Conservation (phyloP, 345 rosid species). For the Clausena lansium region DNA sequence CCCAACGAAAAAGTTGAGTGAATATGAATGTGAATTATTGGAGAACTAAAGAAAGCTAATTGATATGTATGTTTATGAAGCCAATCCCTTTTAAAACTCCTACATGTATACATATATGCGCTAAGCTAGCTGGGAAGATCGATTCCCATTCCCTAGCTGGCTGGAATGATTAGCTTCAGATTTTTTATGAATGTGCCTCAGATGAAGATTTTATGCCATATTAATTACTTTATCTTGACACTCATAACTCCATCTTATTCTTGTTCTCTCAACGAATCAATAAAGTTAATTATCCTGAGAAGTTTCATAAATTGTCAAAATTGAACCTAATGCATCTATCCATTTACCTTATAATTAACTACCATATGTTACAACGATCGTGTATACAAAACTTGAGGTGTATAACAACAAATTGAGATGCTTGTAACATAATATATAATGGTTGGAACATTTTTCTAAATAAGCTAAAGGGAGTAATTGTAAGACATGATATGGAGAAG, state of each 20-base stretch:
- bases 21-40: not conserved
- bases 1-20: not conserved
- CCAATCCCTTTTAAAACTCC: not conserved
- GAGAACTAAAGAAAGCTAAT: not conserved
- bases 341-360: too few species aligned
- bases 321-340: not conserved
- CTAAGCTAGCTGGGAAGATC: constrained; percentile 11
- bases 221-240: not conserved
- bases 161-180: not conserved
- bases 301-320: not conserved
- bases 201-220: not conserved
- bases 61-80: not conserved
- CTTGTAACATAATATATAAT: too few species aligned
- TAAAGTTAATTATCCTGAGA: not conserved
- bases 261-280: constrained; percentile 1
- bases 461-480: not conserved
- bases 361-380: too few species aligned
- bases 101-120: too few species aligned
- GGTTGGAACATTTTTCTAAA: not conserved
- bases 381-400: too few species aligned
- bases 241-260: not conserved
- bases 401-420: too few species aligned
- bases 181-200: too few species aligned
- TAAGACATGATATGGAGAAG: not conserved
- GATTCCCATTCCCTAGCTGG: constrained; percentile 1